A percentile compares a stretch with the other conserved stretches of the same genome.
phyloP scores from a whole-genome alignment of 176 grass and related monocot species.

The Panicum miliaceum region DNA sequence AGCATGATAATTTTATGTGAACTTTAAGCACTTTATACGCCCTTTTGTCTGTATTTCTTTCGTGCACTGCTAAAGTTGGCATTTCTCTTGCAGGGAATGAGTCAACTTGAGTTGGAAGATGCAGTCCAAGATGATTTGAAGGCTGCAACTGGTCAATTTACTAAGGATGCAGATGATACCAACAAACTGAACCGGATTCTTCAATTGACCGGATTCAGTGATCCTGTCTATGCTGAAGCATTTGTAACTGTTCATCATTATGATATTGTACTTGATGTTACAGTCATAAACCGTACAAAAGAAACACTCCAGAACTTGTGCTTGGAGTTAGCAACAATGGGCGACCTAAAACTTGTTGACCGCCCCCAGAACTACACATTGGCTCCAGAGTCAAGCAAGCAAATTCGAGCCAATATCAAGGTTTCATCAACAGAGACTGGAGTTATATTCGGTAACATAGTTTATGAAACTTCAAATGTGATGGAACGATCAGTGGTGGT shows the following conservation, averaged over 20 bases:
- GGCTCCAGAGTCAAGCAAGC: conserved; percentile 69
- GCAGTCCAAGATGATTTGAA: conserved; percentile 71
- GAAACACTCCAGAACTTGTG: conserved; percentile 75
- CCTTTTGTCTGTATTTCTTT: neutral
- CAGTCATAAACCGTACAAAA: conserved; percentile 66
- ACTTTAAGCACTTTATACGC: neutral
- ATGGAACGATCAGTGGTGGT: conserved; percentile 68
- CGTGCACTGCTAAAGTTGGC: neutral
- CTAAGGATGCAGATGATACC: conserved; percentile 58
- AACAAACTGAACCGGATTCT: conserved; percentile 66
- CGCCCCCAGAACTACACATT: conserved; percentile 69
- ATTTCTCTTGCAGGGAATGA: conserved; percentile 59
- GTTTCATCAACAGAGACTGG: conserved; percentile 80
- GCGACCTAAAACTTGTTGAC: conserved; percentile 76
- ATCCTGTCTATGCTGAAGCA: conserved; percentile 75
- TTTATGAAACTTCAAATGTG: conserved; percentile 75
- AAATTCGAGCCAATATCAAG: conserved; percentile 74
- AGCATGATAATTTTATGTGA: neutral
- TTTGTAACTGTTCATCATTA: conserved; percentile 72
- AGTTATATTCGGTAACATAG: conserved; percentile 76
- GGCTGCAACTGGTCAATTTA: conserved; percentile 71
- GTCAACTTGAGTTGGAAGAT: conserved; percentile 75
- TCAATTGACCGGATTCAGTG: conserved; percentile 70
- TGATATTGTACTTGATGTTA: conserved; percentile 77
- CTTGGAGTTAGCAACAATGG: conserved; percentile 74